phyloP scores from a whole-genome alignment of 2,329 filamentous ascomycete species.

The Blastomyces emzantsi region DNA sequence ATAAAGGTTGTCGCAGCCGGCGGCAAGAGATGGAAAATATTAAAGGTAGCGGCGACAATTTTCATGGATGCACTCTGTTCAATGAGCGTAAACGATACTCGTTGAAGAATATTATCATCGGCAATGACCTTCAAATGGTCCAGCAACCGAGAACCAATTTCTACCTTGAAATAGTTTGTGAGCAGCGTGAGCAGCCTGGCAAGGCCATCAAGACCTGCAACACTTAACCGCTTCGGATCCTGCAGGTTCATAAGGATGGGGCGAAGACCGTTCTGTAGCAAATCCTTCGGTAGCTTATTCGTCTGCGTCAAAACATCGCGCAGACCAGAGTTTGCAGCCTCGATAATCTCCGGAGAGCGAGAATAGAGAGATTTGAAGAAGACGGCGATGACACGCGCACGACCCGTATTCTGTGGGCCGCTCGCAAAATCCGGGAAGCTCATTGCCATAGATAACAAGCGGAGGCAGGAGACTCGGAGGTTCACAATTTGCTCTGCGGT shows the following conservation, averaged over 20 bases:
- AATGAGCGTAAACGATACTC: slow-evolving; percentile 87
- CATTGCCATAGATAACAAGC: slow-evolving; percentile 86
- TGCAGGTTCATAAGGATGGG: slow-evolving; percentile 96
- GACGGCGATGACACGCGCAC: slow-evolving; percentile 69
- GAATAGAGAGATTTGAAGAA: slow-evolving; percentile 98
- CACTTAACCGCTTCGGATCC: slow-evolving; percentile 80
- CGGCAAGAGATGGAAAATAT: slow-evolving; percentile 94
- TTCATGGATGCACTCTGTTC: slow-evolving; percentile 92
- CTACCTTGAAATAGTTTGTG: slow-evolving; percentile 98
- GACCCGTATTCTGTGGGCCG: slow-evolving; percentile 55
- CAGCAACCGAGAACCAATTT: slow-evolving; percentile 86
- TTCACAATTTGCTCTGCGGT: slow-evolving; percentile 94
- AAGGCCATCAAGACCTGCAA: slow-evolving; percentile 82
- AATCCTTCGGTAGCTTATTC: slow-evolving; percentile 86
- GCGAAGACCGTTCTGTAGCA: slow-evolving; percentile 85
- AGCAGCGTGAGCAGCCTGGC: slow-evolving; percentile 81
- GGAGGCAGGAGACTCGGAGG: slow-evolving; percentile 85
- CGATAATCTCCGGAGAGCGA: slow-evolving; percentile 82
- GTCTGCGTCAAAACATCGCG: slow-evolving; percentile 81
- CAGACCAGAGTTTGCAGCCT: slow-evolving; percentile 83
- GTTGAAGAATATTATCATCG: slow-evolving; percentile 68
- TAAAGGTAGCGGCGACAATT: slow-evolving; percentile 87
- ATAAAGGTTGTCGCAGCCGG: slow-evolving; percentile 85
- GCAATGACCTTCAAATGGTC: slow-evolving; percentile 91
- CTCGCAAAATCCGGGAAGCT: slow-evolving; percentile 84